These are phyloP conservation scores for Cordia subcordata DNA, from an alignment of 257 asterid species.

Conservation along the genomic window DNA sequence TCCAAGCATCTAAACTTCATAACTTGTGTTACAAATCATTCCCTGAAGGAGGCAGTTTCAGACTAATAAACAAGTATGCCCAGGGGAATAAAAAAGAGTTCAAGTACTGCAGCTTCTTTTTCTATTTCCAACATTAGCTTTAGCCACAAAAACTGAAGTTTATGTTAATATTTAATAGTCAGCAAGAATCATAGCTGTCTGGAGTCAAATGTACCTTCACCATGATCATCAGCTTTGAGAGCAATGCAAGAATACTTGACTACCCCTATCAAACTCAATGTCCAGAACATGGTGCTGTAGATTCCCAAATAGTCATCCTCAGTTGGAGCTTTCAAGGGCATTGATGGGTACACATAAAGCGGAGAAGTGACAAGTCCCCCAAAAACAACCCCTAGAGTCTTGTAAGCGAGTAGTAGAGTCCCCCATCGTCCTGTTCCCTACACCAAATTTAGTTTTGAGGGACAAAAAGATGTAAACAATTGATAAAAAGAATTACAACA, in stretches of 20 bases:
- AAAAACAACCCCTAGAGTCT: constrained; percentile 44
- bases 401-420: constrained; percentile 33
- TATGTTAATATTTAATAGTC: not conserved
- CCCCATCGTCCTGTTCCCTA: constrained; percentile 25
- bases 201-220: constrained; percentile 31
- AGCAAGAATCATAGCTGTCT: not conserved
- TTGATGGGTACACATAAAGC: constrained; percentile 45
- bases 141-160: not conserved
- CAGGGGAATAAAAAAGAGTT: too few species aligned
- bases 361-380: constrained; percentile 52
- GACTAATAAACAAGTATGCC: too few species aligned
- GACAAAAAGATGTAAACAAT: too few species aligned
- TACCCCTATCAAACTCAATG: constrained; percentile 40
- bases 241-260: constrained; percentile 39
- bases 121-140: not conserved
- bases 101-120: too few species aligned
- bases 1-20: too few species aligned
- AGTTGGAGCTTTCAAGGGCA: constrained; percentile 37
- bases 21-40: too few species aligned
- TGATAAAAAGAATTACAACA: too few species aligned
- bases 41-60: too few species aligned
- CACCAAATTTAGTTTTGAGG: not conserved
- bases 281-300: constrained; percentile 44
- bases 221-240: constrained; percentile 44
- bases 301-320: constrained; percentile 40